Evolutionary conservation across 2,329 filamentous ascomycete genomes (phyloP).

Genomic region (Madurella mycetomatis): DNA sequence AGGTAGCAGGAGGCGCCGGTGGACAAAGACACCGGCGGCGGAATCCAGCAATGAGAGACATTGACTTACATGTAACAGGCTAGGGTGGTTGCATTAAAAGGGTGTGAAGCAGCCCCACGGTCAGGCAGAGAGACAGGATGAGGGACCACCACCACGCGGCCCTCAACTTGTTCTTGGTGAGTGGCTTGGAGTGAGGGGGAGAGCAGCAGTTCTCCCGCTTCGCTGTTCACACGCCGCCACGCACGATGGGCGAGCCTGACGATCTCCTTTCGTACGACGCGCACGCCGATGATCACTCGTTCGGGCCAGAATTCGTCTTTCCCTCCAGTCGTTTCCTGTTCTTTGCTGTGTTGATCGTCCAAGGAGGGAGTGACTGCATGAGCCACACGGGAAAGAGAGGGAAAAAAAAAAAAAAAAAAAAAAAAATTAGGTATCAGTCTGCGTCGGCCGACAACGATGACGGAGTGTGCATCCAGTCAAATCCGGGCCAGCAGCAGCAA

Average conservation of each 20-base stretch:
- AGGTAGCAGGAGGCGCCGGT: neutral
- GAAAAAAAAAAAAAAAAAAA: neutral
- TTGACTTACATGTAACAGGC: conserved; percentile 13
- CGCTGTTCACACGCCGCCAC: neutral
- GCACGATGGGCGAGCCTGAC: neutral
- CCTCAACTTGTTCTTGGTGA: neutral
- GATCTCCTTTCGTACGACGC: too few relatives aligned
- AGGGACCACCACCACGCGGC: conserved; percentile 5
- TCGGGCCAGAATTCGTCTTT: neutral
- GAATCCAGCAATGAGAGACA: neutral
- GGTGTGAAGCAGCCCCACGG: conserved; percentile 4
- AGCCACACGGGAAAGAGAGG: conserved; percentile 2
- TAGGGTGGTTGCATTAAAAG: conserved; percentile 10
- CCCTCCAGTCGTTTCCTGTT: neutral
- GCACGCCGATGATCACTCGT: neutral
- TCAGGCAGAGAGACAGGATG: conserved; percentile 2
- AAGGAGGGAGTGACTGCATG: neutral
- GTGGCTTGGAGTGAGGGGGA: conserved; percentile 11
- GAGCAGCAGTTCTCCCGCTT: neutral
- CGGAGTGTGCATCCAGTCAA: conserved; percentile 9
- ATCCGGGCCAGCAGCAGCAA: conserved; percentile 7
- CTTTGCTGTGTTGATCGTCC: neutral
- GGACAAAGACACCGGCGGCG: neutral
- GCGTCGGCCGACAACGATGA: conserved; percentile 9
- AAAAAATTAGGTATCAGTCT: neutral